Percentiles rank a stretch among this genome's conserved stretches.
Conservation (phyloP, 768 basidiomycete species). For the Pisolithus microcarpus region DNA sequence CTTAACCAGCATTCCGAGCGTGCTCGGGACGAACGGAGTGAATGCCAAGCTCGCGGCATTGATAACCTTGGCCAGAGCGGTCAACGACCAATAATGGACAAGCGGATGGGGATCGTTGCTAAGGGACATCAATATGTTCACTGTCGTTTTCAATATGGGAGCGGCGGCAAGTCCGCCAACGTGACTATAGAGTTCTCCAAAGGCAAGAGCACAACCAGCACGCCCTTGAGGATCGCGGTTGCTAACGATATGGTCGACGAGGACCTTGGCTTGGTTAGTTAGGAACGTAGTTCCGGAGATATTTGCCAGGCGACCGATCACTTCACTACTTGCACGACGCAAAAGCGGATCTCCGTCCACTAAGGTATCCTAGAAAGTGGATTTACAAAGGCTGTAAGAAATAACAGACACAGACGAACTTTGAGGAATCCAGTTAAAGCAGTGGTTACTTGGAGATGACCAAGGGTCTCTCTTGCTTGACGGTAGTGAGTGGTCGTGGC, state of each 20-base stretch:
- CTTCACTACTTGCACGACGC: conserved; percentile 76
- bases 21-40: conserved; percentile 80
- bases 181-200: conserved; percentile 85
- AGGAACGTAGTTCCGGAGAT: conserved; percentile 80
- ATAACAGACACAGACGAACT: conserved; percentile 35
- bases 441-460: conserved; percentile 53
- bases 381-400: conserved; percentile 7
- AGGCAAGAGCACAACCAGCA: conserved; percentile 89
- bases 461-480: conserved; percentile 60
- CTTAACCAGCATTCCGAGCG: conserved; percentile 84
- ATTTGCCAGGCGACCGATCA: conserved; percentile 80
- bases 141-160: conserved; percentile 89
- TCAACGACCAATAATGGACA: conserved; percentile 91
- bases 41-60: conserved; percentile 90
- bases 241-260: conserved; percentile 90
- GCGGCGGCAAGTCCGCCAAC: conserved; percentile 95
- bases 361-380: conserved; percentile 54
- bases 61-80: conserved; percentile 79
- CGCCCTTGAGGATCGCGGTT: conserved; percentile 90
- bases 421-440: conserved; percentile 69
- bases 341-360: conserved; percentile 74
- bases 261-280: conserved; percentile 77
- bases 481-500: conserved; percentile 47
- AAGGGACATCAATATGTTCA: conserved; percentile 91
- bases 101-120: conserved; percentile 94